Conservation (phyloP, 441 rosid genomes). For the Gossypium gossypioides region DNA sequence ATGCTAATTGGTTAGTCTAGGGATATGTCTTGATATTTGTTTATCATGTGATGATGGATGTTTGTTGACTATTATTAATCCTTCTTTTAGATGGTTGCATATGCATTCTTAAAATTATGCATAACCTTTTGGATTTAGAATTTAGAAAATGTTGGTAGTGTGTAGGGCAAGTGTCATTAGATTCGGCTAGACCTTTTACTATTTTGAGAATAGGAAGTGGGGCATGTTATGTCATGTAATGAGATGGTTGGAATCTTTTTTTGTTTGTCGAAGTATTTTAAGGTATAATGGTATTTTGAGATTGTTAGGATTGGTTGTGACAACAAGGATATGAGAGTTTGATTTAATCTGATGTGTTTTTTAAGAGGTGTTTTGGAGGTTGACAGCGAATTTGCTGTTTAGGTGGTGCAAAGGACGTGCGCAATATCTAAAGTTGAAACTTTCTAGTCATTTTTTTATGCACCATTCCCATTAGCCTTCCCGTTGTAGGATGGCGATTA, state of each 20-base stretch:
- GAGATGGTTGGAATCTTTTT: background rate
- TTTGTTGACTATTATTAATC: background rate
- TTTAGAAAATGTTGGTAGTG: conserved; percentile 5
- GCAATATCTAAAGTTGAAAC: background rate
- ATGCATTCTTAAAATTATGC: background rate
- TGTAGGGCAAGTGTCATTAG: background rate
- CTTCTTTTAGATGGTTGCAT: background rate
- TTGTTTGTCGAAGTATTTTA: background rate
- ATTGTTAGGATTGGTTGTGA: background rate
- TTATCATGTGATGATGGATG: conserved; percentile 4
- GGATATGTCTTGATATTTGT: conserved; percentile 1
- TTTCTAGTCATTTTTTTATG: background rate
- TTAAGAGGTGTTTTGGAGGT: background rate
- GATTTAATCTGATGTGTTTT: background rate
- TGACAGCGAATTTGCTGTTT: background rate
- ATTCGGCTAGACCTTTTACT: background rate
- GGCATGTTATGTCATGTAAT: background rate
- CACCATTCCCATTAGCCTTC: background rate
- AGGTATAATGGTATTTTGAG: background rate
- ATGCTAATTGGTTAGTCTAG: conserved; percentile 5
- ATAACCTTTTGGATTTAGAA: background rate
- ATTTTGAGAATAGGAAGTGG: background rate
- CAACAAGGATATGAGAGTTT: background rate
- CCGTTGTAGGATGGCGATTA: background rate
- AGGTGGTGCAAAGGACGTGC: background rate